Base-by-base conservation (phyloP, 257 asterid species). In the Solanum ossicruentum region DNA sequence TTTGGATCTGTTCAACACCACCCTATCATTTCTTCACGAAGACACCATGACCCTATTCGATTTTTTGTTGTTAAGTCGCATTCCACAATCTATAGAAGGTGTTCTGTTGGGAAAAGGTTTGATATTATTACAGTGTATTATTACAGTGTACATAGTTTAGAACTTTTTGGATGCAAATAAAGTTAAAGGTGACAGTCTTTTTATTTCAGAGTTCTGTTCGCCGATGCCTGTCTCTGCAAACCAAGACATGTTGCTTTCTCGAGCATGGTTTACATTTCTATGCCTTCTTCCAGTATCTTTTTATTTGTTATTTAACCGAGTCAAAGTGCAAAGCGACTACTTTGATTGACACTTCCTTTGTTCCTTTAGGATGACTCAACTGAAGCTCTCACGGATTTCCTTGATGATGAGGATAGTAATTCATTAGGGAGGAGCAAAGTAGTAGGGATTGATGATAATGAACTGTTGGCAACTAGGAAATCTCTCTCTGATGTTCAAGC, bases 291-390 rank as follows among this genome's bases (percentile, higher is more conserved):
- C 23, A 57, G 20, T 75, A 52, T 17, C 23, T 49, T 55, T 75
- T 41, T 41, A 43, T 36, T 86, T 69, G 80, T 84, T 49, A 47
- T 55, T 45, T 17, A 16, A 60, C n/a, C n/a, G 54, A 60, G 18
- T 69, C 3, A 12, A 28, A 78, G 61, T 67, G 80, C 54, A 23
- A n/a, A 28, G 69, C 1, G 12, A 63, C 55, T 12, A 45, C 60
- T 55, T 18, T 26, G 63, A 63, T 43, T 66, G 72, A 70, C 84
- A 26, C 28, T 75, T 41, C 60, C 47, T 47, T 71, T 86, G 57
- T 77, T 83, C 21, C 86, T 82, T 26, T 84, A 89, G 91, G 88
- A 85, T 70, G 86, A 78, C 51, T 86, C 86, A 36, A 20, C 72
- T 26, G 91, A 83, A 66, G 58, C 60, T 41, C 69, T 84, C 63